Percentiles rank a stretch among this genome's conserved stretches.
These are phyloP conservation scores for Chalciporus piperatoides DNA, from an alignment of 1,284 basidiomycete genomes.

Conservation along the genomic window DNA sequence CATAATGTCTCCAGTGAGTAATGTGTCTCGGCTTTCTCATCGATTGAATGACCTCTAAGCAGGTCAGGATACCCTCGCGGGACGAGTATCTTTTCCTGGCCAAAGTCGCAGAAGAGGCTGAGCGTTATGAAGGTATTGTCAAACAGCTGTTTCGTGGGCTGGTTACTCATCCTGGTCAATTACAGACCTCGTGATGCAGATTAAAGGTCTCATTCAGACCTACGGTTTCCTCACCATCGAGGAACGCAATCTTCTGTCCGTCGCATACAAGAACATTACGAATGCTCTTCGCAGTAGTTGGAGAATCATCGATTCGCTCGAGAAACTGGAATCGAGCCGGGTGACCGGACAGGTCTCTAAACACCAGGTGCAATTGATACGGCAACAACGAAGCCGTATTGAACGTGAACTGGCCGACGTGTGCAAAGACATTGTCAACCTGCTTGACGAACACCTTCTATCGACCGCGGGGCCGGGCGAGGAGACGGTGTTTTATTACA, in stretches of 20 bases:
- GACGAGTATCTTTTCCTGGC: conserved; percentile 50
- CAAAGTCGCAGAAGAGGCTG: conserved; percentile 65
- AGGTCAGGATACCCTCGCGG: conserved; percentile 33
- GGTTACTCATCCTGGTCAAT: conserved; percentile 15
- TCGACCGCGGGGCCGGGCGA: conserved; percentile 56
- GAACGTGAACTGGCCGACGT: conserved; percentile 53
- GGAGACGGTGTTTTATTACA: conserved; percentile 65
- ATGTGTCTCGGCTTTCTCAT: neutral
- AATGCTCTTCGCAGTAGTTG: conserved; percentile 59
- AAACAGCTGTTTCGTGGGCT: neutral
- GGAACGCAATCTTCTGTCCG: conserved; percentile 65
- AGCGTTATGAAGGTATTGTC: conserved; percentile 56
- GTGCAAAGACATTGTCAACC: conserved; percentile 56
- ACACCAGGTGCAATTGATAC: conserved; percentile 47
- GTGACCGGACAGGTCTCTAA: conserved; percentile 26
- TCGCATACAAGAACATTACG: conserved; percentile 69
- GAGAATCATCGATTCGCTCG: conserved; percentile 55
- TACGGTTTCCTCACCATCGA: conserved; percentile 54
- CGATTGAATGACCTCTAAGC: conserved; percentile 2
- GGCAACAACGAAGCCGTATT: conserved; percentile 49
- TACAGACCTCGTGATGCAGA: conserved; percentile 55
- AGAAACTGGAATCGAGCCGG: conserved; percentile 45
- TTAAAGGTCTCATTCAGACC: conserved; percentile 51
- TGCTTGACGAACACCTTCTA: conserved; percentile 53
- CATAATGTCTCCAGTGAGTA: conserved; percentile 34